These are phyloP conservation scores for Magnolia changhungtana DNA, from an alignment of 164 flowering plant genomes.

Conservation along the genomic window DNA sequence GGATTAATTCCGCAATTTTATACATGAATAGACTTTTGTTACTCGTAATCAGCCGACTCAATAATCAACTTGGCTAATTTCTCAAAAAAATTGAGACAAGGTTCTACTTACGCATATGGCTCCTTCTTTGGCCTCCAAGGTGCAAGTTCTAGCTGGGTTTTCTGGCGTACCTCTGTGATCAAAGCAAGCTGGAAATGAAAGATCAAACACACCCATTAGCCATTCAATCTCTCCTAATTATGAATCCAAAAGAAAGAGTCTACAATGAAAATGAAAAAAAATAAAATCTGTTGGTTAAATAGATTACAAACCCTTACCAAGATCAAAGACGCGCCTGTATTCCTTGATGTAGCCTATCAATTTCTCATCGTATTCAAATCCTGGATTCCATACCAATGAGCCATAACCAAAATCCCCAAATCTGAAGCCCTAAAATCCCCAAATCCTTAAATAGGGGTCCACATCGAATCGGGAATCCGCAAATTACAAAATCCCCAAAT, in stretches of 20 bases:
- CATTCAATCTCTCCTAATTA: neutral
- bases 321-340: slow-evolving; percentile 83
- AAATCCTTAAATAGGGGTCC: too few species aligned
- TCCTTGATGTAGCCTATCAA: slow-evolving; percentile 80
- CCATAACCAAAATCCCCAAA: slow-evolving; percentile 98
- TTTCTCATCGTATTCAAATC: slow-evolving; percentile 87
- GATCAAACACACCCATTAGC: neutral
- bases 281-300: neutral
- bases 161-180: slow-evolving; percentile 98
- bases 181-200: slow-evolving; percentile 73
- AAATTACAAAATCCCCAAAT: too few species aligned
- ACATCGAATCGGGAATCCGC: too few species aligned
- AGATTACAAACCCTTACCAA: slow-evolving; percentile 45
- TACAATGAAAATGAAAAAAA: neutral
- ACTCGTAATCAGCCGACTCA: too few species aligned
- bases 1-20: too few species aligned
- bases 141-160: slow-evolving; percentile 92
- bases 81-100: neutral
- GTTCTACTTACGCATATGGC: slow-evolving; percentile 74
- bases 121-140: slow-evolving; percentile 74
- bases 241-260: neutral
- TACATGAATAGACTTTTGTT: too few species aligned
- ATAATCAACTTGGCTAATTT: too few species aligned
- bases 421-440: too few species aligned
- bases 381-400: slow-evolving; percentile 93